Evolutionary conservation across 2,329 filamentous ascomycete species (phyloP).

Genomic region (Diaporthe aspalathi): DNA sequence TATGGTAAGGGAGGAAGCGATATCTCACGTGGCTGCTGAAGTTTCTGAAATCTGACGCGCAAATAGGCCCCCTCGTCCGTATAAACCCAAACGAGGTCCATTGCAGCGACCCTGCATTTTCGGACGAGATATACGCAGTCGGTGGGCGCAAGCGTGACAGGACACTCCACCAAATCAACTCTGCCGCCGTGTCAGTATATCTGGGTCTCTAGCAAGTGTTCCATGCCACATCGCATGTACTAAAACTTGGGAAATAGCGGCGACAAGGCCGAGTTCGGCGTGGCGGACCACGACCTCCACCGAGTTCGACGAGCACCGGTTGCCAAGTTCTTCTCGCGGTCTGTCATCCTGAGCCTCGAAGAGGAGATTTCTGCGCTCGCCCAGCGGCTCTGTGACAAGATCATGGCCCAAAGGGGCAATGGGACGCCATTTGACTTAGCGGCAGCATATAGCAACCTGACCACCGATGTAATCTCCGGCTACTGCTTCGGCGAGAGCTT

Average conservation of each 20-base stretch:
- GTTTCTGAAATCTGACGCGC: neutral
- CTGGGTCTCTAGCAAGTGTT: neutral
- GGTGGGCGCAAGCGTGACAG: conserved; percentile 29
- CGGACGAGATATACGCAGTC: conserved; percentile 27
- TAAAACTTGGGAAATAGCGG: neutral
- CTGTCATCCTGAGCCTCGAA: conserved; percentile 4
- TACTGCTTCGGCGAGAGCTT: conserved; percentile 25
- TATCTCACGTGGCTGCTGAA: no score
- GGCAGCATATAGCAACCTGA: conserved; percentile 22
- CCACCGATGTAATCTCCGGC: neutral
- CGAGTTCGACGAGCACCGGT: conserved; percentile 7
- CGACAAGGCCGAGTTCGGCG: conserved; percentile 6
- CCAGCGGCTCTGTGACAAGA: conserved; percentile 28
- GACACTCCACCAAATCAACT: conserved; percentile 14
- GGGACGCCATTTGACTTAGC: neutral
- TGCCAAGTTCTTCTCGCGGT: conserved; percentile 30
- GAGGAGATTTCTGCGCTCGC: neutral
- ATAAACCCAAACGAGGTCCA: conserved; percentile 33
- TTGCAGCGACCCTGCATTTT: conserved; percentile 25
- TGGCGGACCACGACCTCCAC: conserved; percentile 20
- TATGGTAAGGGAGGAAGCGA: conserved; percentile 17
- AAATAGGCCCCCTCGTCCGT: conserved; percentile 25
- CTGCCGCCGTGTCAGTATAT: neutral
- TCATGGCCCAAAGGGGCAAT: neutral
- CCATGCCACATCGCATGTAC: neutral